A percentile compares a stretch with the other conserved stretches of the same genome.
Conservation (phyloP, 75 land plant species). For the Pinus albicaulis region DNA sequence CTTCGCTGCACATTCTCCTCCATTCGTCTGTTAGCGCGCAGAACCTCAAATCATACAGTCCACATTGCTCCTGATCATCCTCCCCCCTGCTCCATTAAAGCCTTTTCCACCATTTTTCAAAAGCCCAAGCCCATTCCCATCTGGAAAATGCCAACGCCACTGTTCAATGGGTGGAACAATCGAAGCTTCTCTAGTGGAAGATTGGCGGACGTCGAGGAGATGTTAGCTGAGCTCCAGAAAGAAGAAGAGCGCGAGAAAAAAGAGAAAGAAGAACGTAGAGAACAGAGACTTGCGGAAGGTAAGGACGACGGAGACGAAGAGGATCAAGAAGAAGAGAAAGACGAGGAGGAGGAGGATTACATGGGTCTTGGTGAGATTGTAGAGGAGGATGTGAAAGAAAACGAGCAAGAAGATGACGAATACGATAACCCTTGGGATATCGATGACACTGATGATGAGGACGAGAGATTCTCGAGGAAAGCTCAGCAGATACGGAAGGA, state of each 20-base stretch:
- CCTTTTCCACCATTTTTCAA: neutral
- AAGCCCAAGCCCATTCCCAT: neutral
- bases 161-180: too few species aligned
- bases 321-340: conserved; percentile 15
- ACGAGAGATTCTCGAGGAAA: conserved; percentile 25
- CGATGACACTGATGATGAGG: conserved; percentile 41
- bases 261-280: conserved; percentile 32
- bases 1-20: neutral
- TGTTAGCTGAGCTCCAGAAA: conserved; percentile 1
- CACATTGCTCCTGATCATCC: neutral
- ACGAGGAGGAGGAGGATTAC: conserved; percentile 43
- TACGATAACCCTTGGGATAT: conserved; percentile 18
- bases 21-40: neutral
- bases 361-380: conserved; percentile 38
- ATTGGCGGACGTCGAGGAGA: neutral
- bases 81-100: neutral
- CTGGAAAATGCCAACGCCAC: too few species aligned
- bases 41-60: neutral
- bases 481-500: conserved; percentile 13
- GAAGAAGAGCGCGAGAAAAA: conserved; percentile 14
- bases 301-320: conserved; percentile 13
- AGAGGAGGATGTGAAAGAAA: conserved; percentile 6
- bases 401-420: conserved; percentile 20
- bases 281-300: conserved; percentile 22
- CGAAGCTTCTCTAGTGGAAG: neutral